These are phyloP conservation scores for Pseudozyma sp. DNA, from an alignment of 1,284 basidiomycete genomes.

Conservation along the genomic window DNA sequence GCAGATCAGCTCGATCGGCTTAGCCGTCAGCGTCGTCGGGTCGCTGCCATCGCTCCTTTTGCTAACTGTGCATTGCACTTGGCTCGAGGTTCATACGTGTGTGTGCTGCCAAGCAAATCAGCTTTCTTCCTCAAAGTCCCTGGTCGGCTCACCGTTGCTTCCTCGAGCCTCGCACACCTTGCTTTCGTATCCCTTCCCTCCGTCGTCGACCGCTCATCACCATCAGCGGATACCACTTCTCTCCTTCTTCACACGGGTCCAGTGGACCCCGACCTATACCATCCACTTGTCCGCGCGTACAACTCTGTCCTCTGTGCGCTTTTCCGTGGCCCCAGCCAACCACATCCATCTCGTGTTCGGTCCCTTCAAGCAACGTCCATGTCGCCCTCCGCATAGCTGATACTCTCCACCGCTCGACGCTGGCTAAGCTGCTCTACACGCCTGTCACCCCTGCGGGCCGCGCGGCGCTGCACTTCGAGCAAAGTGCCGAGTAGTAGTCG, in stretches of 20 bases:
- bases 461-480: not conserved
- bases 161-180: no score
- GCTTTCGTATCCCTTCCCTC: no score
- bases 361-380: conserved; percentile 4
- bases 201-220: no score
- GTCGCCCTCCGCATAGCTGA: conserved; percentile 1
- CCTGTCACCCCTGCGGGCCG: not conserved
- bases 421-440: not conserved
- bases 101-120: no score
- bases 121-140: no score
- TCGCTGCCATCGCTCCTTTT: not conserved
- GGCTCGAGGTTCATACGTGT: no score
- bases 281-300: not conserved
- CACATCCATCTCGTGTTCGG: not conserved
- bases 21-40: not conserved
- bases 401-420: not conserved
- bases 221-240: no score
- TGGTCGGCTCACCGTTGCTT: no score
- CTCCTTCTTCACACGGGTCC: no score
- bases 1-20: conserved; percentile 40
- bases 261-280: no score
- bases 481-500: not conserved
- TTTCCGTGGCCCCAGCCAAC: no score
- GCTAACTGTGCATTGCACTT: no score
- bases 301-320: not conserved